A percentile compares a stretch with the other conserved stretches of the same genome.
These are phyloP conservation scores for Spathaspora boniae DNA, from an alignment of 805 yeast genomes.

Conservation along the genomic window DNA sequence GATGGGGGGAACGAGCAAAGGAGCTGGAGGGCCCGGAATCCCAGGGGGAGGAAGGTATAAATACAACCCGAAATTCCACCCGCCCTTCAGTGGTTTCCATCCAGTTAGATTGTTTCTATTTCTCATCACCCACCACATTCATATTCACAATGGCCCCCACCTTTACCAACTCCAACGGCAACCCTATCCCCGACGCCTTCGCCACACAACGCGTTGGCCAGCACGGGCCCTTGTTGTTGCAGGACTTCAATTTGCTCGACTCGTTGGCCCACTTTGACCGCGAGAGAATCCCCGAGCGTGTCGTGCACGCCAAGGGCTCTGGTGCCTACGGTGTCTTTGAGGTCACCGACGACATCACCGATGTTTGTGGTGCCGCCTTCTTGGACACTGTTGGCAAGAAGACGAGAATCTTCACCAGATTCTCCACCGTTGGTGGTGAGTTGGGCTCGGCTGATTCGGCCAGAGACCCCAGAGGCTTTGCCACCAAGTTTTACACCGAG, in stretches of 20 bases:
- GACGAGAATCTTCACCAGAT: conserved; percentile 69
- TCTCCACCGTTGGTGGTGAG: conserved; percentile 88
- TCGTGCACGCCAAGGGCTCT: conserved; percentile 90
- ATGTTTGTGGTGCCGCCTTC: conserved; percentile 66
- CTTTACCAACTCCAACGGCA: conserved; percentile 71
- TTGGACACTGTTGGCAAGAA: conserved; percentile 74
- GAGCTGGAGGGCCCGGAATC: no score
- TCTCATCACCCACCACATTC: neutral
- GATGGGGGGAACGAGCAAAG: no score
- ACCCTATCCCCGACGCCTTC: conserved; percentile 72
- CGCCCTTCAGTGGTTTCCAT: no score
- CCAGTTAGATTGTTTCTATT: neutral
- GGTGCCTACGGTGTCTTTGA: conserved; percentile 89
- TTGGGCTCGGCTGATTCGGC: conserved; percentile 77
- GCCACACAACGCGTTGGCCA: conserved; percentile 73
- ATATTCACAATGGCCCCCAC: conserved; percentile 45
- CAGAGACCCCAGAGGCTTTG: conserved; percentile 85
- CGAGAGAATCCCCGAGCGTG: conserved; percentile 89
- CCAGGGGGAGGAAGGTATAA: no score
- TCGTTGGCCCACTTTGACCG: conserved; percentile 84
- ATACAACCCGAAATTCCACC: no score
- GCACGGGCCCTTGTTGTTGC: conserved; percentile 76
- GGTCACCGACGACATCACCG: conserved; percentile 81
- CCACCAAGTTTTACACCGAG: conserved; percentile 76
- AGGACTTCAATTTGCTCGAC: conserved; percentile 78